Evolutionary conservation across 768 basidiomycete genomes (phyloP).

Genomic region (Mycena galericulata): DNA sequence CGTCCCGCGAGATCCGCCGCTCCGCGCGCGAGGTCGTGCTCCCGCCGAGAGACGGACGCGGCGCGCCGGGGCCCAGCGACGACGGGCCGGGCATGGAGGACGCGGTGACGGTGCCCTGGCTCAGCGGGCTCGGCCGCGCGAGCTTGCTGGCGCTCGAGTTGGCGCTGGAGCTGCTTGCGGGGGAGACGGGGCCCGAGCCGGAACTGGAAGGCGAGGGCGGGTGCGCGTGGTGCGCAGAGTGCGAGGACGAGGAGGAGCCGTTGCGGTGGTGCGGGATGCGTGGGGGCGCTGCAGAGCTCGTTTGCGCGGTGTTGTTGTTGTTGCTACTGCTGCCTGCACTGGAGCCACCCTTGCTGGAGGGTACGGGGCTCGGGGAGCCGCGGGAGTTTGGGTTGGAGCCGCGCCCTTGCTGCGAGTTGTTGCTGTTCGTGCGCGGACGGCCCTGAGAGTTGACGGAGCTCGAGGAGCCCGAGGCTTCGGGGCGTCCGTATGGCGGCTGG

Average conservation of each 20-base stretch:
- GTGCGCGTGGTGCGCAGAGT: background rate
- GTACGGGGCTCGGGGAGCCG: constrained; percentile 47
- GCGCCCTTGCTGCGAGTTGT: constrained; percentile 68
- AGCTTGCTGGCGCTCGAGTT: constrained; percentile 40
- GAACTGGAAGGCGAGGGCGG: constrained; percentile 23
- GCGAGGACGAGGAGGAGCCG: constrained; percentile 39
- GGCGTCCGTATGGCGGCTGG: constrained; percentile 84
- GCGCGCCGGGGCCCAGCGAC: constrained; percentile 24
- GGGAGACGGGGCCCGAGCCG: constrained; percentile 38
- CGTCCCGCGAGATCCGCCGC: constrained; percentile 62
- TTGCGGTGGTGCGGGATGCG: constrained; percentile 45
- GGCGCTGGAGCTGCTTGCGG: constrained; percentile 32
- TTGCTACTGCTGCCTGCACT: constrained; percentile 39
- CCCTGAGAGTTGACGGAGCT: constrained; percentile 80
- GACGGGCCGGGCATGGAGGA: constrained; percentile 27
- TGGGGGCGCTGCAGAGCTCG: constrained; percentile 32
- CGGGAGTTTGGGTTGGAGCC: constrained; percentile 43
- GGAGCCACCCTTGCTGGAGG: constrained; percentile 41
- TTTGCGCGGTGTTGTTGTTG: too few species aligned
- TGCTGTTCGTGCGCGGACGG: constrained; percentile 75
- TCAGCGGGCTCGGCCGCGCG: constrained; percentile 46
- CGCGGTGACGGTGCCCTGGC: constrained; percentile 42
- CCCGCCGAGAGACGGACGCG: constrained; percentile 25
- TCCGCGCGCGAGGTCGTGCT: constrained; percentile 54
- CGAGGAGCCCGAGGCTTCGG: constrained; percentile 83